These are phyloP conservation scores for Akanthomyces muscarius DNA, from an alignment of 2,329 filamentous ascomycete genomes.

Conservation along the genomic window DNA sequence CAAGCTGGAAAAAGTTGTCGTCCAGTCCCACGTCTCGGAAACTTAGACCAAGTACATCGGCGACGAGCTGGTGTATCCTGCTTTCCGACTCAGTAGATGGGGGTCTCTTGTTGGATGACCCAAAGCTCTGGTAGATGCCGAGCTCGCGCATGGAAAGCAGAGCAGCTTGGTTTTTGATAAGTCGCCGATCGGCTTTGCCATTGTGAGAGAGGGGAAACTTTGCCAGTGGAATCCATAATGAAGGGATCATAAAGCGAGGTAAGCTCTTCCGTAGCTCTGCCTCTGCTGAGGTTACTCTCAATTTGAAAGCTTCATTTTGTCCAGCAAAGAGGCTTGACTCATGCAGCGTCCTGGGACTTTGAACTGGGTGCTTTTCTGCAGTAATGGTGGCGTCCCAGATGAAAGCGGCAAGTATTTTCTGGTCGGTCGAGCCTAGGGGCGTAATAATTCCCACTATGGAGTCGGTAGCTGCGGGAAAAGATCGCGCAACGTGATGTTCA, in stretches of 20 bases:
- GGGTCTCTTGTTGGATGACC: background rate
- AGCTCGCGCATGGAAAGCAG: background rate
- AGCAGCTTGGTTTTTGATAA: background rate
- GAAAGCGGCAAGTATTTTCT: slow-evolving; percentile 34
- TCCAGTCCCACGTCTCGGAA: slow-evolving; percentile 29
- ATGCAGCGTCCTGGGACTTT: background rate
- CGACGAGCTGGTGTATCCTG: slow-evolving; percentile 7
- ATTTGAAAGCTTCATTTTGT: background rate
- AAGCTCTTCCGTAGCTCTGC: background rate
- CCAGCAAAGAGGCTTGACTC: background rate
- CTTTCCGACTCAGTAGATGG: slow-evolving; percentile 1
- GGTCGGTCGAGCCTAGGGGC: background rate
- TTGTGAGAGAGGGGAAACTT: background rate
- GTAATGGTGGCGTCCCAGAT: background rate
- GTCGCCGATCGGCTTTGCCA: slow-evolving; percentile 1
- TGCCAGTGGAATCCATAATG: background rate
- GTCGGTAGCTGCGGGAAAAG: background rate
- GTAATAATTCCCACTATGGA: slow-evolving; percentile 38
- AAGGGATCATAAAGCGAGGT: slow-evolving; percentile 7
- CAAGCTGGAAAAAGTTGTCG: slow-evolving; percentile 43
- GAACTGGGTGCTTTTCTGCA: background rate
- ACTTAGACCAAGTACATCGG: background rate
- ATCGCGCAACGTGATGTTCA: slow-evolving; percentile 25
- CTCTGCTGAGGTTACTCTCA: background rate
- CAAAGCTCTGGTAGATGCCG: background rate